phyloP scores from a whole-genome alignment of 2,329 filamentous ascomycete species.

The Ophiostoma tasmaniense region DNA sequence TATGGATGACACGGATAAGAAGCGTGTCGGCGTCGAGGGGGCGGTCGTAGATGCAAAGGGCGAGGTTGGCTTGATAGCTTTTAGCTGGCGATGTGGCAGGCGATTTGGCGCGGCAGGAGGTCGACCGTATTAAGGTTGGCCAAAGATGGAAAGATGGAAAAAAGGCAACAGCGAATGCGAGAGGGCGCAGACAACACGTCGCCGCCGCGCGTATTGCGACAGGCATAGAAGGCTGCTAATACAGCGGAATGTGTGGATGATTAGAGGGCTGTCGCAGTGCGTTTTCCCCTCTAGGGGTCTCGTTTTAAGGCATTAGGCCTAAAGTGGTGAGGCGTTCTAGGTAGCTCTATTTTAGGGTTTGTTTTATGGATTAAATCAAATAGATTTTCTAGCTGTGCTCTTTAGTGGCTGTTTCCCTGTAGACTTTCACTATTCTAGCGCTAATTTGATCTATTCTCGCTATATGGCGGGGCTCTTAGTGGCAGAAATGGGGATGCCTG shows the following conservation, averaged over 20 bases:
- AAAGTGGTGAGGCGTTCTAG: neutral
- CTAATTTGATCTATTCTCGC: neutral
- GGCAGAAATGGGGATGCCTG: neutral
- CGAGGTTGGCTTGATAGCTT: neutral
- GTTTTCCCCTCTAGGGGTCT: neutral
- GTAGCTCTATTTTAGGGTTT: neutral
- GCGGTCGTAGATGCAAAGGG: neutral
- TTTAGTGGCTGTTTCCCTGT: neutral
- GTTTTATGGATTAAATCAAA: neutral
- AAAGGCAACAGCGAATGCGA: conserved; percentile 11
- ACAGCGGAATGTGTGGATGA: neutral
- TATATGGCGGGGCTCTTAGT: neutral
- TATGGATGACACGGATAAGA: neutral
- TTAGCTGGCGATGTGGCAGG: neutral
- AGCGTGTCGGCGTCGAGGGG: neutral
- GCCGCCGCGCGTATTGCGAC: conserved; percentile 14
- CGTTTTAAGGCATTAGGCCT: neutral
- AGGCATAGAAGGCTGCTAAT: neutral
- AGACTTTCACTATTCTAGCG: neutral
- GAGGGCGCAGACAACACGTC: conserved; percentile 11
- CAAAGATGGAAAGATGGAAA: neutral
- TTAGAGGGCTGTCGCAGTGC: neutral
- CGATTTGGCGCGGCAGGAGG: neutral
- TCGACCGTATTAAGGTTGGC: neutral
- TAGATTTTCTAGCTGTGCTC: neutral